These are phyloP conservation scores for Curvularia verruculosa DNA, from an alignment of 2,329 filamentous ascomycete species.

Conservation along the genomic window DNA sequence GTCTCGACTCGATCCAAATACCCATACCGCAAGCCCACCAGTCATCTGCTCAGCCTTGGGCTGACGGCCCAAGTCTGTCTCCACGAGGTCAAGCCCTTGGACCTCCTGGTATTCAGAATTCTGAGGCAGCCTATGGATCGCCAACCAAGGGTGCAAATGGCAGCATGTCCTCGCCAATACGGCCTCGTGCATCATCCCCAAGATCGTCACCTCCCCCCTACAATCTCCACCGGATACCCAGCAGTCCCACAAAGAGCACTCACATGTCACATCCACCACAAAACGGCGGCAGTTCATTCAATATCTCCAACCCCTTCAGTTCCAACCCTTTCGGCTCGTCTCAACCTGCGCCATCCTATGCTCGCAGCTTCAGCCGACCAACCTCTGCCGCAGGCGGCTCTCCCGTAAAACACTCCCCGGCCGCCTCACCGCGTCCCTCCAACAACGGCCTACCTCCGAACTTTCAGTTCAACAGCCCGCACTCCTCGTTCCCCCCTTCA, in stretches of 20 bases:
- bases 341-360: conserved; percentile 26
- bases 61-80: conserved; percentile 53
- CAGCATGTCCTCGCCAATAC: conserved; percentile 36
- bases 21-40: conserved; percentile 28
- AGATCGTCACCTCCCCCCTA: conserved; percentile 46
- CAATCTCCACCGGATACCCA: conserved; percentile 31
- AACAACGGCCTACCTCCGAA: conserved; percentile 40
- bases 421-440: conserved; percentile 42
- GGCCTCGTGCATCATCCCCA: conserved; percentile 31
- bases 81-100: conserved; percentile 53
- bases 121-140: conserved; percentile 46
- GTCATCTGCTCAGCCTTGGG: conserved; percentile 39
- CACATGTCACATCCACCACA: conserved; percentile 31
- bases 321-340: conserved; percentile 29
- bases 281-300: conserved; percentile 37
- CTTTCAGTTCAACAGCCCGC: conserved; percentile 51
- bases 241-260: conserved; percentile 37
- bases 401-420: conserved; percentile 46
- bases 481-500: conserved; percentile 54
- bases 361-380: conserved; percentile 41
- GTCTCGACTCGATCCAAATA: conserved; percentile 30
- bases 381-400: conserved; percentile 40
- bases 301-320: conserved; percentile 22
- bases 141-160: conserved; percentile 35
- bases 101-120: conserved; percentile 50